Evolutionary conservation across 139 green algal genomes (phyloP), one percentile per base, ranked within the genome.

Genomic region (Chlorella sp.): DNA sequence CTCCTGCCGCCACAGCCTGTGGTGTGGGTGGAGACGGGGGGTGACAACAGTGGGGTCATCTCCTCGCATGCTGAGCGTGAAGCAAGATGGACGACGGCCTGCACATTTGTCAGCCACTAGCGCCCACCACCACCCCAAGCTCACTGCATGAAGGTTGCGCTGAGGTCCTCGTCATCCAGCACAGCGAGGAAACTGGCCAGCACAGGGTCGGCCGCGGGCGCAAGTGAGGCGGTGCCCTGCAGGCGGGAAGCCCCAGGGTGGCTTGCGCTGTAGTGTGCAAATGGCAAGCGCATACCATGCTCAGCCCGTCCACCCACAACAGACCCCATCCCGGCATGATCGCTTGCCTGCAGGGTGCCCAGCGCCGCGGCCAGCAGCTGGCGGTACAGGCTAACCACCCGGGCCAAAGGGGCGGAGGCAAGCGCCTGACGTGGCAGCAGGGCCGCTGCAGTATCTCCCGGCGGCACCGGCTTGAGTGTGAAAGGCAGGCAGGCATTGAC

Each of bases 131-230:
- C n/a, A n/a, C n/a, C n/a, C n/a, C n/a, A n/a, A 60, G 43, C 41
- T 32, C 41, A 83, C 69, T 20, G n/a, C 14, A 81, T 65, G 81
- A 85, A 85, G n/a, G 70, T 56, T 2, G n/a, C 48, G 2, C 51
- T 38, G 38, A 85, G 69, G 69, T 85, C 81, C 26, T 72, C 60
- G 24, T 85, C 81, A 11, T 73, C 69, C 69, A 85, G 48, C 9
- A 85, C 43, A 16, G 38, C 41, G 2, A 70, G 81, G 30, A 85
- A 73, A 16, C 24, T 19, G 7, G 81, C 81, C 36, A 85, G 81
- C 54, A 41, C 69, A 3, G 70, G 36, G 54, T 80, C 81, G 14
- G 69, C 40, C 36, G 34, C 54, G 6, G 69, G 54, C 40, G 81
- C 81, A 24, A 78, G 62, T 13, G 32, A 70, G n/a, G 60, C 64